A percentile compares a stretch with the other conserved stretches of the same genome.
phyloP scores from a whole-genome alignment of 176 grass and related monocot species.

The Raddia distichophylla region DNA sequence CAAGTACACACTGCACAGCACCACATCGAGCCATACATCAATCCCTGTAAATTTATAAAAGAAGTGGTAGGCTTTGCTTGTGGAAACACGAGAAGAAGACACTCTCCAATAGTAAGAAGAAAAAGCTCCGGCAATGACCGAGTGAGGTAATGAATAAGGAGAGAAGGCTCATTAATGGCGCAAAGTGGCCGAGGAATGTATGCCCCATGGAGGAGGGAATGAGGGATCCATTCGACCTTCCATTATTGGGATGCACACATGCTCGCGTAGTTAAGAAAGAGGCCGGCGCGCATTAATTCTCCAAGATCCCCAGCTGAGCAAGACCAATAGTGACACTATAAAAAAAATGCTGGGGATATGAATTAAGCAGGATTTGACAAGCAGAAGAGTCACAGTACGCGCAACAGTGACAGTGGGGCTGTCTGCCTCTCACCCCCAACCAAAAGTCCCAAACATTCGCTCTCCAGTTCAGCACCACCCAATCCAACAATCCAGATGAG shows the following conservation, averaged over 20 bases:
- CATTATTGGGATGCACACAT: not conserved
- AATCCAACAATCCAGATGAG: not conserved
- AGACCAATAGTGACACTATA: not conserved
- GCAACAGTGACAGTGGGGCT: not conserved
- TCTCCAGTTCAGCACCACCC: not conserved
- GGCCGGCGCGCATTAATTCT: not conserved
- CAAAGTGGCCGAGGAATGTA: constrained; percentile 15
- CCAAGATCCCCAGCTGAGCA: not conserved
- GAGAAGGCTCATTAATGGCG: constrained; percentile 21
- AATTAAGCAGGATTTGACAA: constrained; percentile 15
- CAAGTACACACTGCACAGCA: not conserved
- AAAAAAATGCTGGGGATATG: not conserved
- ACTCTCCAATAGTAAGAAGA: too few species aligned
- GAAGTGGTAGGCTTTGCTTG: not conserved
- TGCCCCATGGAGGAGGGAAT: not conserved
- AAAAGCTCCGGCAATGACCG: too few species aligned
- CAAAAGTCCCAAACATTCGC: constrained; percentile 11
- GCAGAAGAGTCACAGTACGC: not conserved
- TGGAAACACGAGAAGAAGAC: not conserved
- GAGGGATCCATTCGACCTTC: not conserved
- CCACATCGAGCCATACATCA: not conserved
- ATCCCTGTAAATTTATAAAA: not conserved
- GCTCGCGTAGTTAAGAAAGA: not conserved
- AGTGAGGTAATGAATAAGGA: constrained; percentile 1
- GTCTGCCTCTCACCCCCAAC: not conserved